Evolutionary conservation across 345 rosid genomes (phyloP), one percentile per base, ranked within the genome.

Genomic region (Gossypium anomalum): DNA sequence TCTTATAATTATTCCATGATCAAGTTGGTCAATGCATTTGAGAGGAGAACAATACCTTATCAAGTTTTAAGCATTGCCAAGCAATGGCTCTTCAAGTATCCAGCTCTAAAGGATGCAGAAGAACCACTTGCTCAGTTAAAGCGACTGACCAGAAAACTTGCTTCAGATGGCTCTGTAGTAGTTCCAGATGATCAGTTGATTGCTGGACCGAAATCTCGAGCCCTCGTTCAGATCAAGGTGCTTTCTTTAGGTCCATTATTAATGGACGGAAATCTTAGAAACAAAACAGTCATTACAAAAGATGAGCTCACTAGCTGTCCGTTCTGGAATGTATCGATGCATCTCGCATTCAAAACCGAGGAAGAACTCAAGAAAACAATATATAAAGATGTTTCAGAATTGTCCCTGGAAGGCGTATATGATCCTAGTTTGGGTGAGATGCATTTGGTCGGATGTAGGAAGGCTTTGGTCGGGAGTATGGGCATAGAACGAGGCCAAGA

Each of bases 351-450:
- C 56, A 22, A 22, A 48, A 47, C n/a, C 41, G 3, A 13, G 56
- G 48, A 8, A 7, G 12, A 23, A 7, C 14, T 2, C 38, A 47
- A 23, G 55, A 41, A 67, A 48, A 67, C 56, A 3, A 67, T 57
- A 13, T 67, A 67, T 41, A 67, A 23, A 47, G 48, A 67, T 67
- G 20, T 47, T 19, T 67, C 71, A 23, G 41, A 47, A 23, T 48
- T 47, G 56, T 67, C 71, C 56, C 52, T 67, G 71, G 71, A 67
- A 67, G 56, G 56, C 15, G 4, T 47, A 47, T 47, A 67, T 67
- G 57, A 48, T 48, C 41, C 56, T 47, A 23, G 7, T 7, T 23
- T 48, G 19, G 57, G 71, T 67, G 71, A 67, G 71, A 67, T 67
- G 57, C 56, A 47, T 47, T 67, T 47, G 56, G 48, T 67, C 23